Conservation (phyloP, 257 asterid species). For the Rehmannia glutinosa region DNA sequence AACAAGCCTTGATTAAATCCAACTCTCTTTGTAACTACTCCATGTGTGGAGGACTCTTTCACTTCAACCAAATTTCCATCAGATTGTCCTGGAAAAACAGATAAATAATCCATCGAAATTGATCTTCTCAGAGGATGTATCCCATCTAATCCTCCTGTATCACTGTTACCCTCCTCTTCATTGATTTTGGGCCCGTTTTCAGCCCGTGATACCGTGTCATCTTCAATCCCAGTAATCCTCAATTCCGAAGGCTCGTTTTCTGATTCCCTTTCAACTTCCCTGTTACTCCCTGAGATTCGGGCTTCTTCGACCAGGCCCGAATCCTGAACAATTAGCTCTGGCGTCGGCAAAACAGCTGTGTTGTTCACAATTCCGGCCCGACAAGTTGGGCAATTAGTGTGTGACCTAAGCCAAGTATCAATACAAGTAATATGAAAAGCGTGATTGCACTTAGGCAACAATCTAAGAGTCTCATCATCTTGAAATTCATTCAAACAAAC, state of each 20-base stretch:
- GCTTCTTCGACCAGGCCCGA: conserved; percentile 27
- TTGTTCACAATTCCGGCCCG: conserved; percentile 50
- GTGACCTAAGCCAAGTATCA: conserved; percentile 83
- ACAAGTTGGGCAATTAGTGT: conserved; percentile 81
- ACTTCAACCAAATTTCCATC: conserved; percentile 8
- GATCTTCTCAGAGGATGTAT: conserved; percentile 45
- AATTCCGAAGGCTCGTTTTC: conserved; percentile 13
- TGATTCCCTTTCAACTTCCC: conserved; percentile 8
- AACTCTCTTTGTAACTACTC: conserved; percentile 8
- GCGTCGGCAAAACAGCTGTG: neutral
- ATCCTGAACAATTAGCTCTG: conserved; percentile 10
- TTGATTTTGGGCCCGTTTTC: neutral
- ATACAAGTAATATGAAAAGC: conserved; percentile 80
- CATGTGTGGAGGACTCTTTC: conserved; percentile 2
- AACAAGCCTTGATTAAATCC: conserved; percentile 13
- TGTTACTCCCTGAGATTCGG: conserved; percentile 16
- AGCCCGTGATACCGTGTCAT: conserved; percentile 10
- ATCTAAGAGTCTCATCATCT: conserved; percentile 58
- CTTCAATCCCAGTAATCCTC: conserved; percentile 20
- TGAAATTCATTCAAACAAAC: conserved; percentile 74
- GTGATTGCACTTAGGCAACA: conserved; percentile 76
- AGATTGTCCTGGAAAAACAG: conserved; percentile 29
- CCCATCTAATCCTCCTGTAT: conserved; percentile 23
- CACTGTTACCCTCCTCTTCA: conserved; percentile 2
- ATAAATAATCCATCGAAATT: conserved; percentile 43